Evolutionary conservation across 140 eudicot genomes (phyloP).

Genomic region (Stevia rebaudiana): DNA sequence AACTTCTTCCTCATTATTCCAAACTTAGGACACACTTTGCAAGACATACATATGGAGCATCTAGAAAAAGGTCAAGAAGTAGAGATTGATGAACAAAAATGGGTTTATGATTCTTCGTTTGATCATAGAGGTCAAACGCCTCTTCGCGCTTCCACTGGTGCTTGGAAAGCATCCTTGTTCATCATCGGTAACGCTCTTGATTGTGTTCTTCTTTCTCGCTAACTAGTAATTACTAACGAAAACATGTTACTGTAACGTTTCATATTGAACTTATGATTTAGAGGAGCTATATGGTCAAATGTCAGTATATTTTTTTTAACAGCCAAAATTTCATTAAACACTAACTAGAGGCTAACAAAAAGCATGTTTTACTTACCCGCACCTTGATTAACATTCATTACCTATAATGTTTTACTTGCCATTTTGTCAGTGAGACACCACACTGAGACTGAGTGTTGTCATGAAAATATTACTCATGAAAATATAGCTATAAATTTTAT

Average conservation of each 20-base stretch:
- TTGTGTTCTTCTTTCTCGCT: not conserved
- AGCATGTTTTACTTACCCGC: too few relatives aligned
- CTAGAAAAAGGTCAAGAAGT: constrained; percentile 31
- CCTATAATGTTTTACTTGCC: not conserved
- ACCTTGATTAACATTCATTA: too few relatives aligned
- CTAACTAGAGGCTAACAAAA: too few relatives aligned
- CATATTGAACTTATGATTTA: not conserved
- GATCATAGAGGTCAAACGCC: constrained; percentile 76
- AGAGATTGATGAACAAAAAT: constrained; percentile 43
- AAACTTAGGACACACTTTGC: constrained; percentile 14
- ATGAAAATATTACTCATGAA: too few relatives aligned
- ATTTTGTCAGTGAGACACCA: not conserved
- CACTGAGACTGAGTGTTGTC: too few relatives aligned
- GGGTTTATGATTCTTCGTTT: constrained; percentile 71
- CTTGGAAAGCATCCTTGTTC: constrained; percentile 82
- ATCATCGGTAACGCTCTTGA: constrained; percentile 45
- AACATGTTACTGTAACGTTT: not conserved
- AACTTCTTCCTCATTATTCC: constrained; percentile 19
- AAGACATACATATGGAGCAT: constrained; percentile 42
- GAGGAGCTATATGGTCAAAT: not conserved
- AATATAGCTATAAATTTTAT: not conserved
- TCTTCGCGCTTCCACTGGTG: constrained; percentile 77
- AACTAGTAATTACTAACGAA: not conserved
- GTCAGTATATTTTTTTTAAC: too few relatives aligned
- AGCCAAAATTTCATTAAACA: too few relatives aligned